Evolutionary conservation across 2,329 filamentous ascomycete genomes (phyloP).

Genomic region (Trichoderma brevicompactum): DNA sequence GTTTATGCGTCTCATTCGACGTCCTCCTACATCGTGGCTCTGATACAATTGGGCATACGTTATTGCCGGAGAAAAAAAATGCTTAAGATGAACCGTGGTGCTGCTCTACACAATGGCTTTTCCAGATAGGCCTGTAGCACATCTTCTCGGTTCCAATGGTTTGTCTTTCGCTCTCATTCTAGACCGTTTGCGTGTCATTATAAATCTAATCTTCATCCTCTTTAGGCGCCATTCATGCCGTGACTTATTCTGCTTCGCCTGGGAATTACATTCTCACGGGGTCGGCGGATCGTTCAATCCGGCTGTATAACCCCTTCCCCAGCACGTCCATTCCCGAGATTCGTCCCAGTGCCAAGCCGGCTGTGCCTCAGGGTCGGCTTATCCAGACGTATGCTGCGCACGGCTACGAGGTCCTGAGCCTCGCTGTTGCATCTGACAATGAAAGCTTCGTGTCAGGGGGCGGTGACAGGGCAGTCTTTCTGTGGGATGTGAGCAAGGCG

Average conservation of each 20-base stretch:
- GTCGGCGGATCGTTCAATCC: constrained; percentile 80
- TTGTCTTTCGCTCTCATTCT: constrained; percentile 33
- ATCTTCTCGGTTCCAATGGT: constrained; percentile 65
- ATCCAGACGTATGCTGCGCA: constrained; percentile 91
- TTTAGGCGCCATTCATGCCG: constrained; percentile 70
- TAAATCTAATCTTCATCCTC: not conserved
- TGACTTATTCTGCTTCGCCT: constrained; percentile 72
- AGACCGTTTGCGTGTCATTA: not conserved
- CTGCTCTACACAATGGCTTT: constrained; percentile 47
- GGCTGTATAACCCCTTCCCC: constrained; percentile 79
- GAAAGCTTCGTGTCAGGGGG: constrained; percentile 83
- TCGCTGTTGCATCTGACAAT: constrained; percentile 77
- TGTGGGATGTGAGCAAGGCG: constrained; percentile 90
- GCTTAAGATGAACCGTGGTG: constrained; percentile 36
- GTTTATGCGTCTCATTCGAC: not conserved
- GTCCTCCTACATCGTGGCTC: constrained; percentile 1
- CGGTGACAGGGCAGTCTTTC: constrained; percentile 86
- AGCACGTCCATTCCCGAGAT: constrained; percentile 45
- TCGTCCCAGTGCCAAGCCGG: constrained; percentile 33
- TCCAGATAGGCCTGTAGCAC: constrained; percentile 55
- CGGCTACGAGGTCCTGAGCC: constrained; percentile 86
- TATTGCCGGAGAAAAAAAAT: constrained; percentile 26
- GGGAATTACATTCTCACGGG: constrained; percentile 84
- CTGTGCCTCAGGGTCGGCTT: constrained; percentile 58
- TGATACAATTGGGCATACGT: not conserved